Evolutionary conservation across 768 basidiomycete genomes (phyloP).

Genomic region (Tephrocybe sp.): DNA sequence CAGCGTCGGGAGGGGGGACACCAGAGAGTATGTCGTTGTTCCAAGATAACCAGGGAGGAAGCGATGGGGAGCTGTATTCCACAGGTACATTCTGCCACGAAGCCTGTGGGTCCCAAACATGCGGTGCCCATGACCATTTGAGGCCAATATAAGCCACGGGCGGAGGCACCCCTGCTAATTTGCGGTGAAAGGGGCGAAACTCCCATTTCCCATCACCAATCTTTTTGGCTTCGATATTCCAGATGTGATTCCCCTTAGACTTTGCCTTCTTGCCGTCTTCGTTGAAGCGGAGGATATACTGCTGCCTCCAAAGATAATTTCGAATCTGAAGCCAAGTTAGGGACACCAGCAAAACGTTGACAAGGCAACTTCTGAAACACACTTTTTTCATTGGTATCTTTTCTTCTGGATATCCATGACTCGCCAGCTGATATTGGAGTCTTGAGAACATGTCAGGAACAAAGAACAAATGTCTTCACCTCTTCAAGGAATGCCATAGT

Average conservation of each 20-base stretch:
- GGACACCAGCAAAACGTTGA: background rate
- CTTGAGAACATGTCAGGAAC: background rate
- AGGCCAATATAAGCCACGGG: slow-evolving; percentile 79
- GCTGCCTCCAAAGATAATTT: slow-evolving; percentile 94
- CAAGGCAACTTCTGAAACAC: slow-evolving; percentile 3
- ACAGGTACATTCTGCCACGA: slow-evolving; percentile 80
- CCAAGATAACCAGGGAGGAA: slow-evolving; percentile 91
- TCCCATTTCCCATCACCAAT: slow-evolving; percentile 73
- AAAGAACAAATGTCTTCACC: slow-evolving; percentile 42
- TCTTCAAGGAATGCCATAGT: slow-evolving; percentile 94
- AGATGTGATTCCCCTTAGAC: slow-evolving; percentile 98
- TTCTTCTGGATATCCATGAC: slow-evolving; percentile 87
- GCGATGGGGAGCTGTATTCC: slow-evolving; percentile 72
- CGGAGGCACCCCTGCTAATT: slow-evolving; percentile 82
- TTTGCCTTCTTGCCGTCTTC: slow-evolving; percentile 99
- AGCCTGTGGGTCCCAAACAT: slow-evolving; percentile 96
- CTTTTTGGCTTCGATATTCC: slow-evolving; percentile 97
- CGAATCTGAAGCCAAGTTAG: slow-evolving; percentile 58
- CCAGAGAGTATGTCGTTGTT: slow-evolving; percentile 82
- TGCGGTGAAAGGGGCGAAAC: slow-evolving; percentile 86
- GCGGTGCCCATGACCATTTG: slow-evolving; percentile 87
- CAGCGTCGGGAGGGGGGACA: slow-evolving; percentile 73
- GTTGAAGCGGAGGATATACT: slow-evolving; percentile 94
- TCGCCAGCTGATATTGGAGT: slow-evolving; percentile 56
- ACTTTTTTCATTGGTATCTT: slow-evolving; percentile 98